phyloP scores from a whole-genome alignment of 2,329 filamentous ascomycete genomes.

The Corniculantispora saksenae region DNA sequence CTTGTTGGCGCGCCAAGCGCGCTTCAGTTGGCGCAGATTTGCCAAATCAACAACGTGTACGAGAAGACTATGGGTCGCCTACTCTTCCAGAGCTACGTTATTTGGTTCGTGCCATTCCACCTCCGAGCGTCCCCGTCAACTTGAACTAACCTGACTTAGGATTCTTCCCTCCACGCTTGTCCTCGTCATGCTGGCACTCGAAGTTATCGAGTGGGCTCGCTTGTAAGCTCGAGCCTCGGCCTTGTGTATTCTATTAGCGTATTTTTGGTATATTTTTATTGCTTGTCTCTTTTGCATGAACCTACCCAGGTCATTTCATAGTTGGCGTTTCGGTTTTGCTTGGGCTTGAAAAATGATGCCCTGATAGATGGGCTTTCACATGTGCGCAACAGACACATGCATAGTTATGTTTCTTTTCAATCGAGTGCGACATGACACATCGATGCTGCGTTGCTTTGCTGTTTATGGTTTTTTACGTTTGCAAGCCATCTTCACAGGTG shows the following conservation, averaged over 20 bases:
- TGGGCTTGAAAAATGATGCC: not conserved
- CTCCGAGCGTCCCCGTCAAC: not conserved
- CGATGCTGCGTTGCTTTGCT: not conserved
- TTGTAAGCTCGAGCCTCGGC: constrained; percentile 19
- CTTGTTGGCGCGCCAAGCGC: constrained; percentile 92
- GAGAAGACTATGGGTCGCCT: constrained; percentile 92
- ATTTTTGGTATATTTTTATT: not conserved
- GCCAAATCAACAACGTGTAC: constrained; percentile 95
- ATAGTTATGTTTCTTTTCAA: not conserved
- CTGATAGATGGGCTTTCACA: not conserved
- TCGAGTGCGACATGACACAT: not conserved
- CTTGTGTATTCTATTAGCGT: constrained; percentile 18
- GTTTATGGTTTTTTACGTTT: not conserved
- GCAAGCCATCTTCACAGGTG: too few species aligned
- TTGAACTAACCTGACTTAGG: constrained; percentile 48
- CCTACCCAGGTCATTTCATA: not conserved
- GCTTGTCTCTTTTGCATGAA: not conserved
- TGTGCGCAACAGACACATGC: not conserved
- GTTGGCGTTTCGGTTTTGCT: constrained; percentile 12
- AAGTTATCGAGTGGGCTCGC: constrained; percentile 85
- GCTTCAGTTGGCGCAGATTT: constrained; percentile 94
- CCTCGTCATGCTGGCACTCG: constrained; percentile 86
- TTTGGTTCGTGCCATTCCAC: constrained; percentile 64
- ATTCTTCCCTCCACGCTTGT: constrained; percentile 91
- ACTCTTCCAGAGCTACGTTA: constrained; percentile 84